Evolutionary conservation across 208 protist genomes (phyloP).

Genomic region (Leptomonas seymouri): DNA sequence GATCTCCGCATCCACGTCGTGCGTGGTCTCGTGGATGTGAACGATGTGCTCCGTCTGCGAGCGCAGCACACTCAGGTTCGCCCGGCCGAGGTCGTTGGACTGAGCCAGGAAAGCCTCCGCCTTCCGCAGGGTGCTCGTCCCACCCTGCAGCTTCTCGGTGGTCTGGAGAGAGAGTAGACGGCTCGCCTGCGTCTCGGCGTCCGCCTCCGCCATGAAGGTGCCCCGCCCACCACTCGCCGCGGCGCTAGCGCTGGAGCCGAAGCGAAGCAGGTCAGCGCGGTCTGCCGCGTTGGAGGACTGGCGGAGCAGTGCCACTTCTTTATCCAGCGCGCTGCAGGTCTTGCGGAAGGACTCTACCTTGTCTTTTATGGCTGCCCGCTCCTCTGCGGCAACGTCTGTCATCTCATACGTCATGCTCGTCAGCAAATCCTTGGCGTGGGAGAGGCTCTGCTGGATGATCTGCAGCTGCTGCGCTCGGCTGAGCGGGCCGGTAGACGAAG

Average conservation of each 20-base stretch:
- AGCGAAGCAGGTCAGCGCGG: slow-evolving; percentile 53
- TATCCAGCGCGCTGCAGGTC: slow-evolving; percentile 37
- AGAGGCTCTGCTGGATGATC: slow-evolving; percentile 43
- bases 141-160: slow-evolving; percentile 58
- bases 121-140: slow-evolving; percentile 53
- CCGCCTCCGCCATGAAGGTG: slow-evolving; percentile 32
- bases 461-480: slow-evolving; percentile 56
- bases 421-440: slow-evolving; percentile 58
- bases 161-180: slow-evolving; percentile 52
- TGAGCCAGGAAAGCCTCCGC: slow-evolving; percentile 63
- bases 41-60: slow-evolving; percentile 72
- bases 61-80: slow-evolving; percentile 51
- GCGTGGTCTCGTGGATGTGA: slow-evolving; percentile 46
- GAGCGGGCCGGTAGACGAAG: slow-evolving; percentile 45
- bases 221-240: not conserved
- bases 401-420: slow-evolving; percentile 79
- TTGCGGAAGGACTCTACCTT: slow-evolving; percentile 48
- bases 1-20: slow-evolving; percentile 69
- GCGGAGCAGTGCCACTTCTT: slow-evolving; percentile 40
- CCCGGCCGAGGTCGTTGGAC: slow-evolving; percentile 49
- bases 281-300: slow-evolving; percentile 54
- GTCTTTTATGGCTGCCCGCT: slow-evolving; percentile 33
- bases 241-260: slow-evolving; percentile 18
- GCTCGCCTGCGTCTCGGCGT: slow-evolving; percentile 45
- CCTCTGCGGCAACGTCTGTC: slow-evolving; percentile 38